phyloP scores from a whole-genome alignment of 139 green algal genomes.

The Pleodorina starrii region DNA sequence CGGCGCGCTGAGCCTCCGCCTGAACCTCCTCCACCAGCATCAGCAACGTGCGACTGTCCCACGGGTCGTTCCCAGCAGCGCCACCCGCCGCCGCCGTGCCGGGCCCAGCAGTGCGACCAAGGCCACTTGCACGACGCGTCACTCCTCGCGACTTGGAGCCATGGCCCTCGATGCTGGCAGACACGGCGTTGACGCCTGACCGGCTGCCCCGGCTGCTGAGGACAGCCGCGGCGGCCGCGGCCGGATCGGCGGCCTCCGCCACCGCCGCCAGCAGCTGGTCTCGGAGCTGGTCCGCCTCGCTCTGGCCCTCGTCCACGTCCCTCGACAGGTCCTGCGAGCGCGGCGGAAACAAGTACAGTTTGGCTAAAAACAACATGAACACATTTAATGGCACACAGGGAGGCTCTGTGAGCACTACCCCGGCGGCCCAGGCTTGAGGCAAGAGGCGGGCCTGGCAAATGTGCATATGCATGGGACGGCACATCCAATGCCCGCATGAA shows the following conservation, averaged over 20 bases:
- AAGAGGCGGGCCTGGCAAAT: too few relatives aligned
- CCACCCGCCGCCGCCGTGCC: not conserved
- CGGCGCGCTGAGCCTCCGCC: conserved; percentile 18
- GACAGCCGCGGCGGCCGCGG: not conserved
- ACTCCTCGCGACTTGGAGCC: not conserved
- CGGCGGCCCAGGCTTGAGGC: too few relatives aligned
- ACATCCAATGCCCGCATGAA: too few relatives aligned
- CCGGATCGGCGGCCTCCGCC: not conserved
- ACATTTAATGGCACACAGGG: too few relatives aligned
- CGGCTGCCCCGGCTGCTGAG: not conserved
- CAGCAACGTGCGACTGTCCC: conserved; percentile 4
- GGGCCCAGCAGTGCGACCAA: not conserved
- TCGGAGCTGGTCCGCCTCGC: not conserved
- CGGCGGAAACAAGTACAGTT: too few relatives aligned
- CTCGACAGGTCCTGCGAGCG: not conserved
- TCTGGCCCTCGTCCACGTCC: not conserved
- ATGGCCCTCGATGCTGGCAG: not conserved
- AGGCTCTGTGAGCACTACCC: too few relatives aligned
- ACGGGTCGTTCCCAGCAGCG: not conserved
- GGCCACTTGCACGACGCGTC: not conserved
- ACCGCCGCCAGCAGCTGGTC: conserved; percentile 31
- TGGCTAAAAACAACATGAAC: too few relatives aligned
- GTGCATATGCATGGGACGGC: too few relatives aligned
- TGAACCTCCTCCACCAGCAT: not conserved
- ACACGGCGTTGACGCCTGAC: not conserved